Conservation (phyloP, 2,329 filamentous ascomycete species). For the Aspergillus phoenicis region DNA sequence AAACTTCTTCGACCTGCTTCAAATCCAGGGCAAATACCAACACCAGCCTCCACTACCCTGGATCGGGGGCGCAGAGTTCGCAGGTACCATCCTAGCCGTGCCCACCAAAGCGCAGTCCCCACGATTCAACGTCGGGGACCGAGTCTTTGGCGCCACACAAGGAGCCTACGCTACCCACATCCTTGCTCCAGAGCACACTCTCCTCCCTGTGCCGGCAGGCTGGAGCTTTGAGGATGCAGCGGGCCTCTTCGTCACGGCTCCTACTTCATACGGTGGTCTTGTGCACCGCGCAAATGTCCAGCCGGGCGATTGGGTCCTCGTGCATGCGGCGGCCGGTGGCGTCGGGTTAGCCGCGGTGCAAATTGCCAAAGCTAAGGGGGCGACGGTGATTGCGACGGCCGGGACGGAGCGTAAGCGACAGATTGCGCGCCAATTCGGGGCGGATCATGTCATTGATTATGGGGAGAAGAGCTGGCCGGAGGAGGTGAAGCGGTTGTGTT, state of each 20-base stretch:
- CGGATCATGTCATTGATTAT: constrained; percentile 83
- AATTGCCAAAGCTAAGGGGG: constrained; percentile 88
- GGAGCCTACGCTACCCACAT: constrained; percentile 83
- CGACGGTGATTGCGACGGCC: constrained; percentile 90
- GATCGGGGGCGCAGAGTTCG: constrained; percentile 85
- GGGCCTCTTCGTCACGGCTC: constrained; percentile 87
- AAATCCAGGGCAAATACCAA: constrained; percentile 95
- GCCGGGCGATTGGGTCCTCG: constrained; percentile 79
- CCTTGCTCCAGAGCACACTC: constrained; percentile 63
- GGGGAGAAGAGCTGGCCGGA: constrained; percentile 68
- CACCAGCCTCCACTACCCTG: constrained; percentile 86
- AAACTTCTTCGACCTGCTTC: constrained; percentile 97
- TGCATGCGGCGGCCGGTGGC: constrained; percentile 90
- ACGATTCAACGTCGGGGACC: constrained; percentile 74
- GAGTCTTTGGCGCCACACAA: constrained; percentile 83
- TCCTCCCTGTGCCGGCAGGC: constrained; percentile 74
- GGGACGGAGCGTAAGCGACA: constrained; percentile 77
- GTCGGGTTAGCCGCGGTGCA: constrained; percentile 91
- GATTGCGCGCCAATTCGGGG: constrained; percentile 77
- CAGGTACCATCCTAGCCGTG: constrained; percentile 71
- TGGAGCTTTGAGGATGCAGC: constrained; percentile 86
- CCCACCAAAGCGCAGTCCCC: constrained; percentile 54
- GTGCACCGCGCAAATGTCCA: constrained; percentile 77
- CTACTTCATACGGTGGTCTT: constrained; percentile 83
- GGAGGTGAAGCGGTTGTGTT: constrained; percentile 69